Conservation (phyloP, 2,329 filamentous ascomycete species). For the Verruconis gallopava region DNA sequence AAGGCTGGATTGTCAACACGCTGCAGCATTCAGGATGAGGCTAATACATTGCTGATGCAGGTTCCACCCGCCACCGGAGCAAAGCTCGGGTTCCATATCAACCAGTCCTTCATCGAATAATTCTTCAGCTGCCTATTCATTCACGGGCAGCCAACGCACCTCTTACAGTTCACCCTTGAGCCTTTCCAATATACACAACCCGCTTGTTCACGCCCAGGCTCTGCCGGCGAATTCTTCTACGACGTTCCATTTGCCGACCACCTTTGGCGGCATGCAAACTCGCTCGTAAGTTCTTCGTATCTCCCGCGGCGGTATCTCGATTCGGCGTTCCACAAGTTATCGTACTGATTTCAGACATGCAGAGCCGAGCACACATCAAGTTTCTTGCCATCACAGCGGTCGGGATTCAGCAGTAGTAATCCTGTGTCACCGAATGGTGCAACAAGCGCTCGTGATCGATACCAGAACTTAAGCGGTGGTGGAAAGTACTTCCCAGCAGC, state of each 20-base stretch:
- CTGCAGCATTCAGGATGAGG: constrained; percentile 4
- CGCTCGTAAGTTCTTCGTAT: neutral
- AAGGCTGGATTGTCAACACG: neutral
- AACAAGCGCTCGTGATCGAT: neutral
- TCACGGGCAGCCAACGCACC: constrained; percentile 14
- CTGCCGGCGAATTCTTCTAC: neutral
- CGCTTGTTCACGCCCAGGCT: constrained; percentile 12
- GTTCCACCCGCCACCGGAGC: constrained; percentile 38
- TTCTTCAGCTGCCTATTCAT: constrained; percentile 34
- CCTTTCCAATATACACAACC: constrained; percentile 12
- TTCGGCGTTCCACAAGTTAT: neutral
- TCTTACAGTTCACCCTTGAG: constrained; percentile 20
- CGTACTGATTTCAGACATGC: neutral
- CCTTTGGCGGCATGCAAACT: neutral
- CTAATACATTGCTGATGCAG: constrained; percentile 26
- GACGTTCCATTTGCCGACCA: too few relatives aligned
- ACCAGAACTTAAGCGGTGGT: neutral
- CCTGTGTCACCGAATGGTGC: neutral
- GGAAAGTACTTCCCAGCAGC: neutral
- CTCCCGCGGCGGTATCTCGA: neutral
- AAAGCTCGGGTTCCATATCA: constrained; percentile 41
- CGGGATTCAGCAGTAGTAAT: neutral
- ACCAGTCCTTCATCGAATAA: constrained; percentile 39
- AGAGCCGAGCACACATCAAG: neutral
- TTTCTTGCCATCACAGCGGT: neutral